phyloP scores from a whole-genome alignment of 2,329 filamentous ascomycete genomes.

The Aspergillus uvarum region DNA sequence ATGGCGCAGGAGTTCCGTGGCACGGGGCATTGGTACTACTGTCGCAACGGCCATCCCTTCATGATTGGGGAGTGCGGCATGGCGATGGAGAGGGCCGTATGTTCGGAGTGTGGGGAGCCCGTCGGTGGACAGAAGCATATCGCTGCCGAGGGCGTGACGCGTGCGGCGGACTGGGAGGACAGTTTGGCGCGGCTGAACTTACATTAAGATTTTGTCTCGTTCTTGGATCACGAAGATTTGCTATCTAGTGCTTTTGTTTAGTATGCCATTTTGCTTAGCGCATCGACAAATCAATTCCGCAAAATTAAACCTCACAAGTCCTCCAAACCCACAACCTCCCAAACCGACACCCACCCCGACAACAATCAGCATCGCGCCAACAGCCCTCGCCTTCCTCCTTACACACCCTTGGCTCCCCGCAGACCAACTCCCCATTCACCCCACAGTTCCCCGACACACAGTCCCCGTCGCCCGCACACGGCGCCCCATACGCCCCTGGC shows the following conservation, averaged over 20 bases:
- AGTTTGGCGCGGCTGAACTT: neutral
- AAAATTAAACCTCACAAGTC: neutral
- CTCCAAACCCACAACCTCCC: neutral
- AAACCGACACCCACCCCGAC: neutral
- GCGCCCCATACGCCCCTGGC: neutral
- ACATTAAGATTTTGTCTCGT: neutral
- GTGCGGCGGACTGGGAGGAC: conserved; percentile 58
- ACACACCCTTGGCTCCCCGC: neutral
- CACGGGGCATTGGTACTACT: conserved; percentile 51
- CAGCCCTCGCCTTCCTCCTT: neutral
- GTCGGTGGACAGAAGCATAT: conserved; percentile 59
- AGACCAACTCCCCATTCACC: neutral
- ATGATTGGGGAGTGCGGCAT: conserved; percentile 65
- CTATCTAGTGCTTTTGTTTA: too few species aligned
- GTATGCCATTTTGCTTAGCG: too few species aligned
- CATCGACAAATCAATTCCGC: too few species aligned
- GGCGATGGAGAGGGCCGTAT: conserved; percentile 60
- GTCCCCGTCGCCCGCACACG: neutral
- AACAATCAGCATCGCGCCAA: neutral
- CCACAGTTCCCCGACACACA: neutral
- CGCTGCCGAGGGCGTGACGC: conserved; percentile 52
- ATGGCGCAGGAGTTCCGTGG: conserved; percentile 53
- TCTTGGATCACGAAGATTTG: too few species aligned
- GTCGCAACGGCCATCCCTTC: conserved; percentile 48
- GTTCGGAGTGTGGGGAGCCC: conserved; percentile 59